A percentile compares a stretch with the other conserved stretches of the same genome.
phyloP scores from a whole-genome alignment of 1,139 yeast genomes.

The Hansenula anomala region DNA sequence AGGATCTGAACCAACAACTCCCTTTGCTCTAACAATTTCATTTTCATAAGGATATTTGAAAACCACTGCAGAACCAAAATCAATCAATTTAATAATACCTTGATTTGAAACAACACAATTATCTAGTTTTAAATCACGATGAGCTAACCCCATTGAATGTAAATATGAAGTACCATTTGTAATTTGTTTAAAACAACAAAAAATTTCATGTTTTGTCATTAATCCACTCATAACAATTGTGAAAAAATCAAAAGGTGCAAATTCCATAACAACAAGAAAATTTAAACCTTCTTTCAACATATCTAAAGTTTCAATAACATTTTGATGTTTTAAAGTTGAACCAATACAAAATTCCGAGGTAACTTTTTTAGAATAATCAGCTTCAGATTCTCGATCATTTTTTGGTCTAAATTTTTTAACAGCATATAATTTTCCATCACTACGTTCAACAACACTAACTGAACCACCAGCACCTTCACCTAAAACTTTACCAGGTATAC shows the following conservation, averaged over 20 bases:
- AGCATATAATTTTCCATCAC: constrained; percentile 54
- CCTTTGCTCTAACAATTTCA: constrained; percentile 44
- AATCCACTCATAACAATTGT: constrained; percentile 72
- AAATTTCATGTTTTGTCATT: constrained; percentile 52
- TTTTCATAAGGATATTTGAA: constrained; percentile 39
- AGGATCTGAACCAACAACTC: constrained; percentile 82
- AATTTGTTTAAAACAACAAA: constrained; percentile 68
- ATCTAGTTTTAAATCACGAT: constrained; percentile 71
- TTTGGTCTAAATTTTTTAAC: constrained; percentile 63
- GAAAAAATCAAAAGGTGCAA: constrained; percentile 70
- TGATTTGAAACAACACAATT: constrained; percentile 63
- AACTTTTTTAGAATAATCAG: constrained; percentile 59
- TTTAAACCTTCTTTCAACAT: constrained; percentile 47
- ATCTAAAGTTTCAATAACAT: constrained; percentile 61
- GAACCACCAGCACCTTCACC: constrained; percentile 83
- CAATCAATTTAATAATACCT: constrained; percentile 67
- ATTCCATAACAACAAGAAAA: constrained; percentile 69
- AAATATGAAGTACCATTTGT: constrained; percentile 55
- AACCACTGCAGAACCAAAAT: constrained; percentile 73
- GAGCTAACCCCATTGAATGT: constrained; percentile 68
- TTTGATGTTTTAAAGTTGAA: constrained; percentile 53
- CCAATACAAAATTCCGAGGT: constrained; percentile 64
- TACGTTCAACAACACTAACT: constrained; percentile 51
- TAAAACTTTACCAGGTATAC: constrained; percentile 51
- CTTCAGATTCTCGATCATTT: constrained; percentile 44